Evolutionary conservation across 2,329 filamentous ascomycete genomes (phyloP).

Genomic region (Colletotrichum sp.): DNA sequence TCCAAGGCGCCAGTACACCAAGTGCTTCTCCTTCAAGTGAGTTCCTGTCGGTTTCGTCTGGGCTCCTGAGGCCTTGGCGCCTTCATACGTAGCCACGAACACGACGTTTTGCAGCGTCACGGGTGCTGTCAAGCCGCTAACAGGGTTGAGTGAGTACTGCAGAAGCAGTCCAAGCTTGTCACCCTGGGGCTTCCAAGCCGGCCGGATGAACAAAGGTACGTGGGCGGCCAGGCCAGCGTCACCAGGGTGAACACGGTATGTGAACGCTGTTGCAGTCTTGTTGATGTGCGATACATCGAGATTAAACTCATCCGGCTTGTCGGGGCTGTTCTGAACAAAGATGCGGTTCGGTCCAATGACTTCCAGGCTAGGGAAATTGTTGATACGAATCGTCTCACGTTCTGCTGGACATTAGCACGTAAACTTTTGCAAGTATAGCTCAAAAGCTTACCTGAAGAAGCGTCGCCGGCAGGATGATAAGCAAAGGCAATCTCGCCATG

Average conservation of each 20-base stretch:
- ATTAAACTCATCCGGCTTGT: conserved; percentile 78
- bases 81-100: conserved; percentile 74
- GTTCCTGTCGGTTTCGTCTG: conserved; percentile 83
- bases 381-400: conserved; percentile 75
- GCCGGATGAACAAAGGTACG: conserved; percentile 74
- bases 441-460: conserved; percentile 48
- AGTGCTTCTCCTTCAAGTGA: conserved; percentile 75
- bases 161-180: conserved; percentile 87
- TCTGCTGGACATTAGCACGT: conserved; percentile 34
- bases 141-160: conserved; percentile 82
- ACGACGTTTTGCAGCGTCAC: conserved; percentile 71
- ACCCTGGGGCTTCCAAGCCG: conserved; percentile 82
- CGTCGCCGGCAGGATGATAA: conserved; percentile 61
- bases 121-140: conserved; percentile 49
- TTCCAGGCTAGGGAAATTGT: conserved; percentile 87
- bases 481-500: conserved; percentile 89
- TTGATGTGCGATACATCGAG: conserved; percentile 75
- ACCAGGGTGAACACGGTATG: conserved; percentile 84
- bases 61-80: conserved; percentile 65
- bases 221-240: conserved; percentile 54
- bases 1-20: conserved; percentile 82
- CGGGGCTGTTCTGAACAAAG: conserved; percentile 74
- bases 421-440: too few relatives aligned
- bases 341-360: conserved; percentile 93
- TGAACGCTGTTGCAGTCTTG: conserved; percentile 82